Evolutionary conservation across 371 early-diverging fungal genomes (phyloP).

Genomic region (Actinomucor elegans): DNA sequence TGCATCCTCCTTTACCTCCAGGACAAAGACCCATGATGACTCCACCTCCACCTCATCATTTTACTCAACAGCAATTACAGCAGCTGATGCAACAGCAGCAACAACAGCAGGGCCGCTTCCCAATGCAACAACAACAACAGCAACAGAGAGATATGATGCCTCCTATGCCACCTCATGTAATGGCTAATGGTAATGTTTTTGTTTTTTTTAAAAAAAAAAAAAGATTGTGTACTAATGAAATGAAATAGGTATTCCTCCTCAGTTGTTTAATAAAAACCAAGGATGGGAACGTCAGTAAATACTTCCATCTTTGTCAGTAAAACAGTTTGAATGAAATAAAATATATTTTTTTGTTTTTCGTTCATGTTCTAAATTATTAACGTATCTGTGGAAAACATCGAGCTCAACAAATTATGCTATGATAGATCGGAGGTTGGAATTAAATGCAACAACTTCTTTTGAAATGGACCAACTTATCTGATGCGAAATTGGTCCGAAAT

Average conservation of each 20-base stretch:
- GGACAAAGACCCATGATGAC: slow-evolving; percentile 34
- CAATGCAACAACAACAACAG: slow-evolving; percentile 7
- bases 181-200: slow-evolving; percentile 30
- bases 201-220: background rate
- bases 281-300: slow-evolving; percentile 40
- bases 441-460: no score
- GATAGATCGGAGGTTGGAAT: no score
- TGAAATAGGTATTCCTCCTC: slow-evolving; percentile 34
- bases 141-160: slow-evolving; percentile 22
- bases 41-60: slow-evolving; percentile 26
- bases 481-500: no score
- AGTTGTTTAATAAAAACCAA: slow-evolving; percentile 37
- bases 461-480: no score
- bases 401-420: no score
- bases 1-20: slow-evolving; percentile 18
- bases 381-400: no score
- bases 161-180: slow-evolving; percentile 36
- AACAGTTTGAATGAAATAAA: no score
- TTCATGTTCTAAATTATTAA: no score
- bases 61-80: slow-evolving; percentile 19
- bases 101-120: slow-evolving; percentile 15
- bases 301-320: no score
- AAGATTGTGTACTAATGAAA: background rate
- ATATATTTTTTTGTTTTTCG: background rate
- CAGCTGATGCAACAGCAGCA: slow-evolving; percentile 24